phyloP scores from a whole-genome alignment of 2,329 filamentous ascomycete genomes.

The Claviceps sp. region DNA sequence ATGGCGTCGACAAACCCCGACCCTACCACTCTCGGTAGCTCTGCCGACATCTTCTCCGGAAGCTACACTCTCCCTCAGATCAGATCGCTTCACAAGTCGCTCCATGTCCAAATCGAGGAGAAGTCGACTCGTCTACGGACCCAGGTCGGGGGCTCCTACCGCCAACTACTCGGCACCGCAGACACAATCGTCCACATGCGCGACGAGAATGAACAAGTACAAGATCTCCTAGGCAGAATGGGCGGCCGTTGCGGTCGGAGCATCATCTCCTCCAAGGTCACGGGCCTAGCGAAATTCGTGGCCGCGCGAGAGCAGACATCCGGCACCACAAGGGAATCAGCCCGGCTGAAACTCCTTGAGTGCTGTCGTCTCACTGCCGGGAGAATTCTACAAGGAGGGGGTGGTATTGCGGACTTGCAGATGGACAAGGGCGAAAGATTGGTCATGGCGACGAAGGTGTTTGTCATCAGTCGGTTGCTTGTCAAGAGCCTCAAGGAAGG shows the following conservation, averaged over 20 bases:
- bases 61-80: constrained; percentile 49
- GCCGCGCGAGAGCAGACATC: constrained; percentile 14
- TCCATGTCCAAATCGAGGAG: constrained; percentile 47
- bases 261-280: constrained; percentile 52
- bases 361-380: constrained; percentile 36
- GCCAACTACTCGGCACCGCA: constrained; percentile 80
- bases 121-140: constrained; percentile 48
- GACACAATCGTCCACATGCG: constrained; percentile 92
- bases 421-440: constrained; percentile 34
- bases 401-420: constrained; percentile 13
- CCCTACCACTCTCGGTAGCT: constrained; percentile 32
- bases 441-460: constrained; percentile 51
- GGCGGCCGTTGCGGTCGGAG: constrained; percentile 64
- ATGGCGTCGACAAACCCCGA: constrained; percentile 29
- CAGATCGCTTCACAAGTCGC: constrained; percentile 45
- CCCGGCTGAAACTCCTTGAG: constrained; percentile 36
- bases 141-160: constrained; percentile 58
- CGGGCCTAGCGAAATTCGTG: constrained; percentile 38
- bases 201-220: constrained; percentile 58
- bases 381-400: constrained; percentile 31
- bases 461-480: constrained; percentile 64
- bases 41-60: constrained; percentile 40
- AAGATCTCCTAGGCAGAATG: constrained; percentile 57
- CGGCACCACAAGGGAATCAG: constrained; percentile 19
- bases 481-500: constrained; percentile 55